Evolutionary conservation across 345 rosid species (phyloP).

Genomic region (Conringia planisiliqua): DNA sequence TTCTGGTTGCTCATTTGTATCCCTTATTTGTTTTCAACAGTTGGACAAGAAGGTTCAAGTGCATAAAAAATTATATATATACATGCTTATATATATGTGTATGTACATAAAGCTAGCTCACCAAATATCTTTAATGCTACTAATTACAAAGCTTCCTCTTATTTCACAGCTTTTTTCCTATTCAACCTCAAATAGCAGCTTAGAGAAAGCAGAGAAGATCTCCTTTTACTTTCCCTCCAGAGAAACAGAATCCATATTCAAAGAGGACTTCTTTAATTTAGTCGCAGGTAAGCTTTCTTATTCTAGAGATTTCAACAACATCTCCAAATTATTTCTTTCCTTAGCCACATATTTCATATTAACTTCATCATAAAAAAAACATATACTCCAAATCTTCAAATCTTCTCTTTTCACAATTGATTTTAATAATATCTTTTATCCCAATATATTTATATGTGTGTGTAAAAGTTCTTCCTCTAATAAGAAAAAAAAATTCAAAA

Average conservation of each 20-base stretch:
- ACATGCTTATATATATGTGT: not conserved
- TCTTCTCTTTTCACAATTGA: slow-evolving; percentile 4
- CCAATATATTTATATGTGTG: not conserved
- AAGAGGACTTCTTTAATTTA: not conserved
- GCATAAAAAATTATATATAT: not conserved
- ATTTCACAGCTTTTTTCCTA: slow-evolving; percentile 23
- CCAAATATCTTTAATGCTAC: slow-evolving; percentile 17
- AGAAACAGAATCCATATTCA: slow-evolving; percentile 21
- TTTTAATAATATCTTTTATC: not conserved
- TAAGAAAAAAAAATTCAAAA: not conserved
- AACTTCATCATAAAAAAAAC: not conserved
- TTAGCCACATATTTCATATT: not conserved
- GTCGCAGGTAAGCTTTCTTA: slow-evolving; percentile 25
- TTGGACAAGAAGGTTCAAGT: slow-evolving; percentile 30
- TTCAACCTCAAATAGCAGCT: slow-evolving; percentile 22
- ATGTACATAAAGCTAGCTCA: not conserved
- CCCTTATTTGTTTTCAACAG: slow-evolving; percentile 24
- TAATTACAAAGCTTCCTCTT: slow-evolving; percentile 15
- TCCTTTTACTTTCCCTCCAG: slow-evolving; percentile 10
- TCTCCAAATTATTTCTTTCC: slow-evolving; percentile 5
- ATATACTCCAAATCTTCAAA: not conserved
- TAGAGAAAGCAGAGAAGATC: slow-evolving; percentile 29
- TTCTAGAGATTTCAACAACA: slow-evolving; percentile 3
- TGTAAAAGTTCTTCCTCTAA: slow-evolving; percentile 1
- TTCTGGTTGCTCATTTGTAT: slow-evolving; percentile 11